A percentile compares a stretch with the other conserved stretches of the same genome.
Evolutionary conservation across 2,329 filamentous ascomycete genomes (phyloP).

Genomic region (Lachnellula subtilissima): DNA sequence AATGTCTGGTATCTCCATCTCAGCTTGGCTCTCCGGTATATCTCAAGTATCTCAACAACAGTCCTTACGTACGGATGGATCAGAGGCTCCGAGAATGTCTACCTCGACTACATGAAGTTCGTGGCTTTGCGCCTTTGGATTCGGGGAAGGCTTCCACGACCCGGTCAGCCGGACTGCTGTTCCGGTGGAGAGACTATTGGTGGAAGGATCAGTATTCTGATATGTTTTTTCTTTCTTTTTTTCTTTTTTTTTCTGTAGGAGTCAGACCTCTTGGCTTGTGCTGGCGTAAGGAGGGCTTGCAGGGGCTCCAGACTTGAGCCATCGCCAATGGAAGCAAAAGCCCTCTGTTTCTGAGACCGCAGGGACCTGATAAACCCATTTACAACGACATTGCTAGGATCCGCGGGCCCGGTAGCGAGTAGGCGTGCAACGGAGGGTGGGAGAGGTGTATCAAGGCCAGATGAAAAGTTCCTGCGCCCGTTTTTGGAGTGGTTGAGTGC

Average conservation of each 20-base stretch:
- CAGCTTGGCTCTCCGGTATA: slow-evolving; percentile 14
- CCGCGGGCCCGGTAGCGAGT: slow-evolving; percentile 46
- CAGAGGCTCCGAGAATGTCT: slow-evolving; percentile 68
- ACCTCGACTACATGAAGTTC: slow-evolving; percentile 74
- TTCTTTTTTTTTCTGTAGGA: not conserved
- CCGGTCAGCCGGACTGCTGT: slow-evolving; percentile 74
- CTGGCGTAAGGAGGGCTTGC: slow-evolving; percentile 45
- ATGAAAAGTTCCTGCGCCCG: not conserved
- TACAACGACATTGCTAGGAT: slow-evolving; percentile 51
- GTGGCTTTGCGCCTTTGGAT: slow-evolving; percentile 64
- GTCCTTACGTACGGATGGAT: slow-evolving; percentile 63
- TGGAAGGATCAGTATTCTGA: slow-evolving; percentile 6
- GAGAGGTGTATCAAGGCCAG: not conserved
- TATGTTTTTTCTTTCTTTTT: too few species aligned
- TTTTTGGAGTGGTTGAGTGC: slow-evolving; percentile 2
- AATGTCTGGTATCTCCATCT: slow-evolving; percentile 57
- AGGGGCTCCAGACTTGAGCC: slow-evolving; percentile 75
- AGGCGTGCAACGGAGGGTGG: slow-evolving; percentile 48
- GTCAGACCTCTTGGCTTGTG: slow-evolving; percentile 26
- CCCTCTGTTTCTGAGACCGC: slow-evolving; percentile 75
- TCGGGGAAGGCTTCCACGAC: slow-evolving; percentile 66
- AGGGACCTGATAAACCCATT: slow-evolving; percentile 81
- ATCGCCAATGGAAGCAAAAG: slow-evolving; percentile 82
- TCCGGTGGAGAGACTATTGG: slow-evolving; percentile 69
- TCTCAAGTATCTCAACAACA: not conserved